Conservation (phyloP, 2,329 filamentous ascomycete species). For the Paramyrothecium roridum region DNA sequence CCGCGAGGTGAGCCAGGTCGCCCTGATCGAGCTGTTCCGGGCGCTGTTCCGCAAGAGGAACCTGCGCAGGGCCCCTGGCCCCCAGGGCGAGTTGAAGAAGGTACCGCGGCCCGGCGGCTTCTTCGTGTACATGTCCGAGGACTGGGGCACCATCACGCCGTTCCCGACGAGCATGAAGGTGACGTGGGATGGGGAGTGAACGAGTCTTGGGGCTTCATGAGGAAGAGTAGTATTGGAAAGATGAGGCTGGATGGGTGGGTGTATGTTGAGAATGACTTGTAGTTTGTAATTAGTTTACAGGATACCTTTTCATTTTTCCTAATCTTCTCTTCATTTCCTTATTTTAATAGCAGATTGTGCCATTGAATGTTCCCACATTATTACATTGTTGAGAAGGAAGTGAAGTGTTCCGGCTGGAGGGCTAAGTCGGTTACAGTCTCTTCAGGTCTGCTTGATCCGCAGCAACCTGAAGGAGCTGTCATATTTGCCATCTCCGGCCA, state of each 20-base stretch:
- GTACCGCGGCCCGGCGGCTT: conserved; percentile 52
- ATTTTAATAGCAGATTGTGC: too few relatives aligned
- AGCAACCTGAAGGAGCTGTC: not conserved
- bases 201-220: not conserved
- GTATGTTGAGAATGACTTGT: not conserved
- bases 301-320: not conserved
- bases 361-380: not conserved
- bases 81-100: conserved; percentile 67
- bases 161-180: conserved; percentile 54
- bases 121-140: conserved; percentile 62
- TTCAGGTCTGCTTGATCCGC: too few relatives aligned
- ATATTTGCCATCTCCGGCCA: not conserved
- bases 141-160: conserved; percentile 50
- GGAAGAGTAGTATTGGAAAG: too few relatives aligned
- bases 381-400: too few relatives aligned
- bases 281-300: not conserved
- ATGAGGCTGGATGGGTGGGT: not conserved
- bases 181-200: conserved; percentile 39
- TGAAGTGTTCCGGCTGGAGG: too few relatives aligned
- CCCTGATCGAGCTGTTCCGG: conserved; percentile 66
- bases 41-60: conserved; percentile 59
- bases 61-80: conserved; percentile 57
- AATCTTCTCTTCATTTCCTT: not conserved
- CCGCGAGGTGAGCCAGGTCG: conserved; percentile 55
- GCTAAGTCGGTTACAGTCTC: too few relatives aligned